A percentile compares a stretch with the other conserved stretches of the same genome.
Conservation (phyloP, 176 grass and related monocot species). For the Musa troglodytarum region DNA sequence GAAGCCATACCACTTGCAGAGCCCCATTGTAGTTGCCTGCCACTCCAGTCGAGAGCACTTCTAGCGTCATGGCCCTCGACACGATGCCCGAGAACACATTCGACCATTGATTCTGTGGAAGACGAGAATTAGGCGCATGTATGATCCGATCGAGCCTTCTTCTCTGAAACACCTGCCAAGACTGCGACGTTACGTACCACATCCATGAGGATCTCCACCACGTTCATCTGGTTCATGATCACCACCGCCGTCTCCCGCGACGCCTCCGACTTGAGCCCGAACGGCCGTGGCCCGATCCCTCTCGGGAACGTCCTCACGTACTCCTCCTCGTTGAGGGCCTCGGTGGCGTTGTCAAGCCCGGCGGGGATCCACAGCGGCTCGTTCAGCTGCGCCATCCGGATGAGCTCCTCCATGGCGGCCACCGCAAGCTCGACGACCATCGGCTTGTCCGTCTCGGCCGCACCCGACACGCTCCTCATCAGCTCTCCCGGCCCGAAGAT, state of each 20-base stretch:
- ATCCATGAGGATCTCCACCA: conserved; percentile 97
- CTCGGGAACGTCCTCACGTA: conserved; percentile 48
- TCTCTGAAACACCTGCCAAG: neutral
- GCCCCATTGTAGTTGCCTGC: conserved; percentile 88
- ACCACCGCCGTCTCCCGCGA: conserved; percentile 68
- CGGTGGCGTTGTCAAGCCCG: conserved; percentile 11
- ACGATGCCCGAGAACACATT: conserved; percentile 82
- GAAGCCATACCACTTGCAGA: conserved; percentile 59
- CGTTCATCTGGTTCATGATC: conserved; percentile 91
- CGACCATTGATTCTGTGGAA: conserved; percentile 63
- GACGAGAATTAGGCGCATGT: neutral
- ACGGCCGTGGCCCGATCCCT: conserved; percentile 55
- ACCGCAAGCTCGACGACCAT: conserved; percentile 88
- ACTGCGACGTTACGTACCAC: conserved; percentile 35
- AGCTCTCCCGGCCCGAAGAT: conserved; percentile 36
- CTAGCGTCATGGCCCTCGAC: conserved; percentile 62
- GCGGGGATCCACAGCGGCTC: conserved; percentile 53
- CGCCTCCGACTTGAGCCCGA: conserved; percentile 66
- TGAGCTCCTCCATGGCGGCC: conserved; percentile 88
- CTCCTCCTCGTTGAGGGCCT: conserved; percentile 75
- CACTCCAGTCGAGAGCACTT: conserved; percentile 84
- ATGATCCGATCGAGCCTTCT: neutral
- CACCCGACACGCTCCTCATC: conserved; percentile 28
- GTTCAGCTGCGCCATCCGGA: conserved; percentile 64
- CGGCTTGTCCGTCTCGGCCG: conserved; percentile 53